A percentile compares a stretch with the other conserved stretches of the same genome.
These are phyloP conservation scores for Tarenaya hassleriana DNA, from an alignment of 345 rosid genomes.

Conservation along the genomic window DNA sequence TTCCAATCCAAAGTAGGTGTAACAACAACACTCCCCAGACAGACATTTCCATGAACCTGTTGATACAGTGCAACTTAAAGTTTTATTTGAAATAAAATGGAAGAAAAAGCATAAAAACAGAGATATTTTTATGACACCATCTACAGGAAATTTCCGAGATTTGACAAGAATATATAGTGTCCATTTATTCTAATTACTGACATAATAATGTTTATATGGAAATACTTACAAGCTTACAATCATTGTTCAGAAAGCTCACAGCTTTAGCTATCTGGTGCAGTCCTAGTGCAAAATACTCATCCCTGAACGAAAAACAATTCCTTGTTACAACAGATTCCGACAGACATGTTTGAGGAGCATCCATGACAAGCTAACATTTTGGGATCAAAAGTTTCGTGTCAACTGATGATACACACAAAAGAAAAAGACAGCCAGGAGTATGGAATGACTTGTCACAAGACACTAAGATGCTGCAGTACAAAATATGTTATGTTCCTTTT, in stretches of 20 bases:
- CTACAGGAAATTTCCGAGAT: not conserved
- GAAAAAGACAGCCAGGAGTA: constrained; percentile 4
- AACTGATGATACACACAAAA: not conserved
- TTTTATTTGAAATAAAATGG: not conserved
- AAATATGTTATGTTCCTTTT: not conserved
- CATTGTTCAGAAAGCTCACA: constrained; percentile 96
- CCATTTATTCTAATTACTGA: not conserved
- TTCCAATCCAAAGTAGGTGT: constrained; percentile 98
- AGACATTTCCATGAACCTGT: constrained; percentile 96
- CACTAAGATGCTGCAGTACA: not conserved
- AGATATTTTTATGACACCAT: not conserved
- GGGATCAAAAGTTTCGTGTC: constrained; percentile 5
- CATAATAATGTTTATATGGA: not conserved
- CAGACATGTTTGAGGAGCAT: not conserved
- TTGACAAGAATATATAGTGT: constrained; percentile 13
- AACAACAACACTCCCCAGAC: constrained; percentile 89
- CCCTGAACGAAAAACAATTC: constrained; percentile 44
- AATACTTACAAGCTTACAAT: constrained; percentile 88
- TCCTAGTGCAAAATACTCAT: constrained; percentile 96
- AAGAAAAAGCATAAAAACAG: not conserved
- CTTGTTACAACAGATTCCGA: not conserved
- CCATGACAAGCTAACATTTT: not conserved
- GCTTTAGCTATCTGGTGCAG: constrained; percentile 91
- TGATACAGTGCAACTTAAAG: constrained; percentile 4
- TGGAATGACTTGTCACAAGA: not conserved